Conservation (phyloP, 1,139 yeast species). For the Yamadazyma buinensis region DNA sequence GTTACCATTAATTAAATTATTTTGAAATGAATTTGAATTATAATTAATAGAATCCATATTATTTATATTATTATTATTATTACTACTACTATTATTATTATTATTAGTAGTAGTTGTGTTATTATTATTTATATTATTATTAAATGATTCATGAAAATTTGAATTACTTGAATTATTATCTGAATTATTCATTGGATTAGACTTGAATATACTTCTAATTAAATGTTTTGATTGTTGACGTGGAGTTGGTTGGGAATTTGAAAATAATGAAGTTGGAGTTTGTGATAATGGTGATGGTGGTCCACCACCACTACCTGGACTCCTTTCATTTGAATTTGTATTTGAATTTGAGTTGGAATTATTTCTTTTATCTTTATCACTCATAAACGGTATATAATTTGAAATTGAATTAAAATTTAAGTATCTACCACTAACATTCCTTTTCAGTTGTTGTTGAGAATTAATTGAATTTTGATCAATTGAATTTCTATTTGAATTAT, state of each 20-base stretch:
- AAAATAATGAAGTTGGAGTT: constrained; percentile 7
- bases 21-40: no score
- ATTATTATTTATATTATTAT: background rate
- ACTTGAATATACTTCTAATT: constrained; percentile 41
- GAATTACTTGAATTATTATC: background rate
- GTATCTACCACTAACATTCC: constrained; percentile 20
- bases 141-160: background rate
- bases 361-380: constrained; percentile 24
- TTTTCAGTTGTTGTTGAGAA: constrained; percentile 12
- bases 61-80: no score
- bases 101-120: no score
- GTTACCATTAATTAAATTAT: no score
- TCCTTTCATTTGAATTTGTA: constrained; percentile 12
- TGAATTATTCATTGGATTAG: constrained; percentile 14
- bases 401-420: constrained; percentile 36
- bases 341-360: constrained; percentile 1
- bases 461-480: constrained; percentile 34
- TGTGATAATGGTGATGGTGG: constrained; percentile 20
- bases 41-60: no score
- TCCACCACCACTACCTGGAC: constrained; percentile 5
- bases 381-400: constrained; percentile 44
- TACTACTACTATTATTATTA: no score
- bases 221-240: constrained; percentile 31
- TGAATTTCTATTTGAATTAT: constrained; percentile 31
- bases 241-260: constrained; percentile 13